Evolutionary conservation across 306 rosid genomes (phyloP), one percentile per base, ranked within the genome.

Genomic region (Castanea mollissima): DNA sequence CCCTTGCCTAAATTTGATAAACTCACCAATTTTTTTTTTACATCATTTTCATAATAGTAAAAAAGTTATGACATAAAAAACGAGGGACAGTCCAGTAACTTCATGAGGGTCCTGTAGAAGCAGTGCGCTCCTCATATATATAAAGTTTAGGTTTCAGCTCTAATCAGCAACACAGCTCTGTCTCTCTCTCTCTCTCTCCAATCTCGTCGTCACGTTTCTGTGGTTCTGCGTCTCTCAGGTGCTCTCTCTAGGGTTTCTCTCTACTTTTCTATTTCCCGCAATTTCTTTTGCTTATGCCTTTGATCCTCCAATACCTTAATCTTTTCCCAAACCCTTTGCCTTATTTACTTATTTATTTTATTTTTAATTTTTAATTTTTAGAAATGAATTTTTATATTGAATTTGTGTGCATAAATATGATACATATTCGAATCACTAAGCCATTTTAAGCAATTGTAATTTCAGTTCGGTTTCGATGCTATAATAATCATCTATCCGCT

Each of bases 181-280:
- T 54, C 71, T 29, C 60, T 76, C 63, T 76, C 60, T 76, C 63
- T 76, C 71, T 52, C 71, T 27, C 51, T 76, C 85, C 76, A 87
- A 75, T 85, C 69, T 69, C 55, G 64, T 83, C 72, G 29, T 68
- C 81, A 7, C 73, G 69, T 71, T 75, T 86, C 74, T 74, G 93
- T 85, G 92, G 89, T 75, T 86, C 84, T 55, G 84, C 87, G 71
- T 73, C 19, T 78, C 44, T 82, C 85, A 75, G 94, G 97, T 89
- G 88, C 83, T 54, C 76, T 29, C 60, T 29, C 67, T 85, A 78
- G 89, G 85, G 85, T 80, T 86, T 60, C 71, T 21, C 52, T 71
- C 5, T 49, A 23, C 54, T 29, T 6, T 60, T 52, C 21, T 21
- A 9, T 29, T 23, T 65, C 19, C 11, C 10, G 2, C 25, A 2